Percentiles rank a stretch among this genome's conserved stretches.
Conservation (phyloP, 805 yeast species). For the Metschnikowia peoriensis region DNA sequence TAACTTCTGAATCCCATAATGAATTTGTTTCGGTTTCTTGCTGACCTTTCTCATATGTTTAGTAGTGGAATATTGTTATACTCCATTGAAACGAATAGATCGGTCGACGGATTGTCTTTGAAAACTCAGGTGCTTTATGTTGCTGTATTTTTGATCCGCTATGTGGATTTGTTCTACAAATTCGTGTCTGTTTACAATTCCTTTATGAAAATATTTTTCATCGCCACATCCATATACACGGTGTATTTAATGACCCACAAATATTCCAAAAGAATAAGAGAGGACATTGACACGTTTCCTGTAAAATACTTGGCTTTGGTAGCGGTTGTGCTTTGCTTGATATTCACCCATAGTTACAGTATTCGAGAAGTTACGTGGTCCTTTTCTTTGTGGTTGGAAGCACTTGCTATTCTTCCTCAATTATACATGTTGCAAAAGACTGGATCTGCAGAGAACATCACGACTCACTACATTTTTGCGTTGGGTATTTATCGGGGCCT, state of each 20-base stretch:
- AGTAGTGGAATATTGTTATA: conserved; percentile 74
- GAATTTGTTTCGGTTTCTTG: conserved; percentile 47
- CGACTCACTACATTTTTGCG: conserved; percentile 91
- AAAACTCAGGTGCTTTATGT: conserved; percentile 84
- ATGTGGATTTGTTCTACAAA: conserved; percentile 58
- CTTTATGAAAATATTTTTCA: conserved; percentile 77
- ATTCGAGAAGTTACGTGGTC: conserved; percentile 75
- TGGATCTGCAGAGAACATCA: conserved; percentile 83
- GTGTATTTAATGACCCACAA: conserved; percentile 65
- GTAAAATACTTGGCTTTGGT: conserved; percentile 68
- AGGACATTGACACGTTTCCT: conserved; percentile 69
- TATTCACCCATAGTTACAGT: conserved; percentile 67
- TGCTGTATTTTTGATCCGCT: conserved; percentile 70
- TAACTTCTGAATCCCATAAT: conserved; percentile 17
- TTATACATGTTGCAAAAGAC: conserved; percentile 84
- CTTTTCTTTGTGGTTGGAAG: conserved; percentile 88
- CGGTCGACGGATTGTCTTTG: conserved; percentile 81
- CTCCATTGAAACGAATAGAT: conserved; percentile 59
- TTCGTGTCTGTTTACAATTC: conserved; percentile 72
- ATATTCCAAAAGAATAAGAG: conserved; percentile 58
- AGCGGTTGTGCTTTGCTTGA: conserved; percentile 49
- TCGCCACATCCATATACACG: conserved; percentile 71
- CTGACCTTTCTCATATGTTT: conserved; percentile 81
- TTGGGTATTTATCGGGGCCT: conserved; percentile 86
- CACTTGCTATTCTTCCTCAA: conserved; percentile 91